These are phyloP conservation scores for Rhizoctonia solani DNA, from an alignment of 1,284 basidiomycete species.

Conservation along the genomic window DNA sequence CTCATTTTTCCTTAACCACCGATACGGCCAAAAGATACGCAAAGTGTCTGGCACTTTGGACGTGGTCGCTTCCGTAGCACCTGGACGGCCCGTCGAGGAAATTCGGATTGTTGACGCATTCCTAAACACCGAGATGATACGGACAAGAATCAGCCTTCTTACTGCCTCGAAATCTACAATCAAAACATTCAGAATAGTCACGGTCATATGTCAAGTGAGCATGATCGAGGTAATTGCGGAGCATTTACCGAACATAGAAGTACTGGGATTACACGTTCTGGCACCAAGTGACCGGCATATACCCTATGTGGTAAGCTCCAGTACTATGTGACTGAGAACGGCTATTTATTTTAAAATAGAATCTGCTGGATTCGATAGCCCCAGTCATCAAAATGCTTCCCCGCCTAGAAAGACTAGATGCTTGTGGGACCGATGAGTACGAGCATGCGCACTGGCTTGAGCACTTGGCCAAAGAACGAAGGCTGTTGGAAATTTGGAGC, in stretches of 20 bases:
- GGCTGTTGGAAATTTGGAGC: conserved; percentile 10
- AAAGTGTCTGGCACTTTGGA: conserved; percentile 25
- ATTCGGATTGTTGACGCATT: conserved; percentile 12
- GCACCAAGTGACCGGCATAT: conserved; percentile 24
- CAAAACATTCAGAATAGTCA: conserved; percentile 11
- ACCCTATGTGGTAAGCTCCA: conserved; percentile 12
- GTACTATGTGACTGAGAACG: too few species aligned
- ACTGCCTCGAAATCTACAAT: background rate
- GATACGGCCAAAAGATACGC: background rate
- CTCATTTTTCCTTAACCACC: conserved; percentile 15
- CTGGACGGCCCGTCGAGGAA: conserved; percentile 15
- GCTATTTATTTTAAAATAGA: background rate
- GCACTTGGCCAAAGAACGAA: conserved; percentile 4
- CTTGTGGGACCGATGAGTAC: conserved; percentile 21
- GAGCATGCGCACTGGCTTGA: conserved; percentile 24
- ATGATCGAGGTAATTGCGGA: conserved; percentile 22
- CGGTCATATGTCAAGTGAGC: conserved; percentile 20
- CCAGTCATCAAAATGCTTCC: conserved; percentile 9
- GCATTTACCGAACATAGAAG: conserved; percentile 11
- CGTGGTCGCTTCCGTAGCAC: conserved; percentile 8
- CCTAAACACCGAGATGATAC: conserved; percentile 20
- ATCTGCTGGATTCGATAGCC: conserved; percentile 12
- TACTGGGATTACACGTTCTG: conserved; percentile 12
- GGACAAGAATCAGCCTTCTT: conserved; percentile 17
- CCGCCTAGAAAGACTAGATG: background rate